These are phyloP conservation scores for Trametes elegans DNA, from an alignment of 768 basidiomycete species.

Conservation along the genomic window DNA sequence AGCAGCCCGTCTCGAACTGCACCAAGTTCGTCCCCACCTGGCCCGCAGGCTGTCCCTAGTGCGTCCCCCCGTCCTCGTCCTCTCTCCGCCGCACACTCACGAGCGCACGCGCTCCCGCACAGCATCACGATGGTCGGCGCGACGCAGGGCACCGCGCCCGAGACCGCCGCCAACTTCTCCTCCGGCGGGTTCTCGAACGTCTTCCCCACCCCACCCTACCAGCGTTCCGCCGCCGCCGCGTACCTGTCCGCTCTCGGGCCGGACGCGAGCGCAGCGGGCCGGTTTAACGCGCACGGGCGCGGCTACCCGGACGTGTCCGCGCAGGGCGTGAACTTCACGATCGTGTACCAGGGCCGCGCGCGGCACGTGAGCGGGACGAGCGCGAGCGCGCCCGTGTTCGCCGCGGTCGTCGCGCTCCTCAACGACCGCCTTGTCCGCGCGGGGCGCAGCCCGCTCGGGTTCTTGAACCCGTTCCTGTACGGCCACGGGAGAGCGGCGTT, in stretches of 20 bases:
- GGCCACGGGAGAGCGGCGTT: conserved; percentile 22
- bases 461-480: conserved; percentile 31
- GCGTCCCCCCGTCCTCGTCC: neutral
- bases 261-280: conserved; percentile 17
- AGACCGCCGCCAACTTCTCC: conserved; percentile 27
- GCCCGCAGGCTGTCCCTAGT: conserved; percentile 37
- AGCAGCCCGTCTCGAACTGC: conserved; percentile 27
- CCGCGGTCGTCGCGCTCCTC: conserved; percentile 34
- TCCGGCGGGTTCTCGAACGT: conserved; percentile 32
- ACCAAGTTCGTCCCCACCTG: conserved; percentile 44
- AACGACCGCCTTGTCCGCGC: conserved; percentile 33
- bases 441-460: conserved; percentile 33
- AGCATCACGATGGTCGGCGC: conserved; percentile 29
- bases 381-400: conserved; percentile 35
- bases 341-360: conserved; percentile 29
- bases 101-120: neutral
- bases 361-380: conserved; percentile 33
- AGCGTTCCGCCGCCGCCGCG: conserved; percentile 19
- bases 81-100: neutral
- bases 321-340: conserved; percentile 46
- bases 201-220: conserved; percentile 27
- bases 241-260: conserved; percentile 22
- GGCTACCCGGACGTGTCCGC: conserved; percentile 68
- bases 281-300: conserved; percentile 31
- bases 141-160: conserved; percentile 28